A percentile compares a stretch with the other conserved stretches of the same genome.
Evolutionary conservation across 1,139 yeast species (phyloP).

Genomic region (Suhomyces ambrosiae): DNA sequence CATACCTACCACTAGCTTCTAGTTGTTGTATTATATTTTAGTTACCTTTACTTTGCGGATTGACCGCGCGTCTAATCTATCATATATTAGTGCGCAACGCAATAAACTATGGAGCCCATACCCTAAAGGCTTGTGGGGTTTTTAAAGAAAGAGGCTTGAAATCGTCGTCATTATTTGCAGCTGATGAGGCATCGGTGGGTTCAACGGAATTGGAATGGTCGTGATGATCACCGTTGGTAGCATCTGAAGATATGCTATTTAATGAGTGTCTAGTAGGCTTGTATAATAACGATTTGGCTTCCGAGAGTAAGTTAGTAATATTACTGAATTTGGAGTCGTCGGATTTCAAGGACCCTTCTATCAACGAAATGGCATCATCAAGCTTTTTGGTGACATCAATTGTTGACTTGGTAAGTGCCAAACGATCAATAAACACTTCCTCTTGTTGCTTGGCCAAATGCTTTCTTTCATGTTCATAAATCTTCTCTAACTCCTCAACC

Average conservation of each 20-base stretch:
- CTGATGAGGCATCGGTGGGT: constrained; percentile 17
- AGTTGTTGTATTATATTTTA: no score
- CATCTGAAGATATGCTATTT: constrained; percentile 22
- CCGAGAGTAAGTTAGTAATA: constrained; percentile 37
- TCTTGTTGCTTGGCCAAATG: constrained; percentile 76
- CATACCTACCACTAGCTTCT: no score
- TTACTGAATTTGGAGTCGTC: constrained; percentile 13
- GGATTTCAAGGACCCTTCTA: constrained; percentile 26
- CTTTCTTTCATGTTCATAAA: constrained; percentile 77
- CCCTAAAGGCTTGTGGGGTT: constrained; percentile 81
- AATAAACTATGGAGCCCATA: constrained; percentile 64
- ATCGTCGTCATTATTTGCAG: constrained; percentile 24
- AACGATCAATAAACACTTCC: constrained; percentile 75
- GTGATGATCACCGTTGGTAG: constrained; percentile 17
- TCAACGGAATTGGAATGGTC: constrained; percentile 13
- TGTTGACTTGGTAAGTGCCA: constrained; percentile 69
- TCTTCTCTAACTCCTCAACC: constrained; percentile 71
- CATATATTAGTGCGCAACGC: constrained; percentile 8
- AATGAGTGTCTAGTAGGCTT: constrained; percentile 50
- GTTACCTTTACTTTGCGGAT: no score
- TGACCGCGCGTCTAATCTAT: constrained; percentile 11
- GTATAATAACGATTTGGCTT: constrained; percentile 51
- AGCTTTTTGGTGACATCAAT: constrained; percentile 54
- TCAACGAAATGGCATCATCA: constrained; percentile 39
- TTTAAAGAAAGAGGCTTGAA: constrained; percentile 76